Percentiles rank a stretch among this genome's conserved stretches.
phyloP scores from a whole-genome alignment of 257 asterid genomes.

The Solanum neorickii region DNA sequence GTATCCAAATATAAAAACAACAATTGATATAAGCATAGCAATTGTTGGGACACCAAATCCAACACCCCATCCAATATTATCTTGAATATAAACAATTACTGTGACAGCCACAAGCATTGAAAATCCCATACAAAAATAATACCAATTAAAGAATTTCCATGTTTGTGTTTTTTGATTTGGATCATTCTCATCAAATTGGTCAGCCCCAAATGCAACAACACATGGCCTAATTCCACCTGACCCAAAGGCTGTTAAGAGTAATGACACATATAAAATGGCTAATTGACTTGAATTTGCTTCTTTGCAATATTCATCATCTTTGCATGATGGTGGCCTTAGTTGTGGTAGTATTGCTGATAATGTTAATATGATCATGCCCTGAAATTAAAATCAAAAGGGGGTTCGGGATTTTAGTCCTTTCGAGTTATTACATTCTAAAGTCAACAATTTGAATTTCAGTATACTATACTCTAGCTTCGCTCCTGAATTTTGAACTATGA shows the following conservation, averaged over 20 bases:
- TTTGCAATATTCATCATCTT: slow-evolving; percentile 21
- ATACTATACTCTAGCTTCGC: neutral
- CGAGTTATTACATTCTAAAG: neutral
- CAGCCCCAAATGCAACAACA: slow-evolving; percentile 78
- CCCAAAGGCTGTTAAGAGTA: slow-evolving; percentile 57
- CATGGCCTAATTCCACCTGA: slow-evolving; percentile 81
- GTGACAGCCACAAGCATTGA: slow-evolving; percentile 78
- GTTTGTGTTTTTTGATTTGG: slow-evolving; percentile 47
- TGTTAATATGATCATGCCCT: slow-evolving; percentile 75
- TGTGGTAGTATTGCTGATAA: slow-evolving; percentile 54
- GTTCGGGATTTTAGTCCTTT: neutral
- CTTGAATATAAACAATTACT: slow-evolving; percentile 69
- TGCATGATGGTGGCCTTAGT: slow-evolving; percentile 62
- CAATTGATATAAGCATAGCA: slow-evolving; percentile 63
- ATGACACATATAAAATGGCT: slow-evolving; percentile 49
- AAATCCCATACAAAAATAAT: slow-evolving; percentile 79
- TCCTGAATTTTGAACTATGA: neutral
- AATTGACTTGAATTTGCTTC: slow-evolving; percentile 53
- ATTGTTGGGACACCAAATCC: slow-evolving; percentile 72
- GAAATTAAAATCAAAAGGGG: neutral
- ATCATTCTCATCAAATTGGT: slow-evolving; percentile 65
- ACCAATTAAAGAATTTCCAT: slow-evolving; percentile 94
- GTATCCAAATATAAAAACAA: slow-evolving; percentile 54
- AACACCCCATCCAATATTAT: slow-evolving; percentile 80
- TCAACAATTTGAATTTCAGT: neutral